Conservation (phyloP, 2,329 filamentous ascomycete species). For the Arthrobotrys megalospora region DNA sequence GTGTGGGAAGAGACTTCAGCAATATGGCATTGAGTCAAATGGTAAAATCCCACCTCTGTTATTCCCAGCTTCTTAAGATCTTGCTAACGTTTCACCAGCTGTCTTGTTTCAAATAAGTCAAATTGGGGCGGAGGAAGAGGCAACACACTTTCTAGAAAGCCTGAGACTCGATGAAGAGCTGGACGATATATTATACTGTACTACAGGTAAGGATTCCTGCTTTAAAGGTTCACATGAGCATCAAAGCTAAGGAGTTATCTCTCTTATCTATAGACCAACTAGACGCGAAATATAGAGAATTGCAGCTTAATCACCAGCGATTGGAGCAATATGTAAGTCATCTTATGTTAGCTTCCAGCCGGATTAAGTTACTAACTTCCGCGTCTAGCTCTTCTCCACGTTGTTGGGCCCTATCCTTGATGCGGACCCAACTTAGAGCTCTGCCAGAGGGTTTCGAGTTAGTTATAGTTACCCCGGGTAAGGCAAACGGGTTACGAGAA, state of each 20-base stretch:
- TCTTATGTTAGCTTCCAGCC: constrained; percentile 11
- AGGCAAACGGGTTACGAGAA: no score
- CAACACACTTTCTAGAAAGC: constrained; percentile 19
- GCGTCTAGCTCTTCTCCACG: constrained; percentile 28
- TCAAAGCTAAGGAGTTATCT: constrained; percentile 15
- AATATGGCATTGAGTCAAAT: constrained; percentile 16
- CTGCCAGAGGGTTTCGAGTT: no score
- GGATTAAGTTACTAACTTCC: constrained; percentile 9
- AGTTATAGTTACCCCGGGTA: no score
- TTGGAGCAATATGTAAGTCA: constrained; percentile 40
- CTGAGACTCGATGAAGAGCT: constrained; percentile 10
- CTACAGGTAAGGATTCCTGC: constrained; percentile 24
- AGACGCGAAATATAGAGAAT: constrained; percentile 31
- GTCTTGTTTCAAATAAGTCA: constrained; percentile 48
- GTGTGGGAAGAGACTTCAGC: constrained; percentile 19
- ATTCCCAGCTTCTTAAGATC: constrained; percentile 2
- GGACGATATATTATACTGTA: constrained; percentile 34
- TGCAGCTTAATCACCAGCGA: constrained; percentile 7
- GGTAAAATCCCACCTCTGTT: constrained; percentile 16
- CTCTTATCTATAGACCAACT: constrained; percentile 32
- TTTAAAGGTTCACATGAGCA: background rate
- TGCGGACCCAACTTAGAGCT: constrained; percentile 22
- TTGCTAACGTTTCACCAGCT: constrained; percentile 33
- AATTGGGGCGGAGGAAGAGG: constrained; percentile 32
- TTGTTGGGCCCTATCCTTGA: constrained; percentile 26